Evolutionary conservation across 257 asterid species (phyloP).

Genomic region (Rauvolfia tetraphylla): DNA sequence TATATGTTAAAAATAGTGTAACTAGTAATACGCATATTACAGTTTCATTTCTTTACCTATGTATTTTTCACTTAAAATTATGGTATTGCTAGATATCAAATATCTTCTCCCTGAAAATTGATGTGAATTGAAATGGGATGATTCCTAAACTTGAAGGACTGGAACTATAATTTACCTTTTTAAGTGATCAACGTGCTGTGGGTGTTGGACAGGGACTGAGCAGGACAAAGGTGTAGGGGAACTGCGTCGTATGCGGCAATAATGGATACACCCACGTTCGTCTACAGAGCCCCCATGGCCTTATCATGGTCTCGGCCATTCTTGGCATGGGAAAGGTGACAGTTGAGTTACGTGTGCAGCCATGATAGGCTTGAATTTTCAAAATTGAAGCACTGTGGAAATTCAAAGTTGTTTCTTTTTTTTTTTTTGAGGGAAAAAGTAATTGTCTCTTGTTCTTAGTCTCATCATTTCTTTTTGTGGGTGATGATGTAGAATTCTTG

Average conservation of each 20-base stretch:
- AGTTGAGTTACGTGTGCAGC: neutral
- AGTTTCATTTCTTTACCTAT: too few relatives aligned
- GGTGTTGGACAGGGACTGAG: neutral
- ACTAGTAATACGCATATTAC: too few relatives aligned
- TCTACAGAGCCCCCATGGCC: neutral
- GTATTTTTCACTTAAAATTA: too few relatives aligned
- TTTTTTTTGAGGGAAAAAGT: too few relatives aligned
- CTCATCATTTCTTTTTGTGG: neutral
- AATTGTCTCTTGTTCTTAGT: too few relatives aligned
- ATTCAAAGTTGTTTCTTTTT: neutral
- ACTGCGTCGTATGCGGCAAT: neutral
- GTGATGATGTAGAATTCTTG: neutral
- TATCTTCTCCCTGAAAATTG: neutral
- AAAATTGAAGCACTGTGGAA: neutral
- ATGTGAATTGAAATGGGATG: neutral
- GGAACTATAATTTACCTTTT: neutral
- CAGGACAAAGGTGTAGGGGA: neutral
- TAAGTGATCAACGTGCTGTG: neutral
- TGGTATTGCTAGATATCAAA: too few relatives aligned
- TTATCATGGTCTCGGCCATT: constrained; percentile 6
- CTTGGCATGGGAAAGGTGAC: neutral
- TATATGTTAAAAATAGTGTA: too few relatives aligned
- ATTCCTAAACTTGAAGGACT: neutral
- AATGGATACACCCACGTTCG: constrained; percentile 12
- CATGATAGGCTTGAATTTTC: neutral